phyloP scores from a whole-genome alignment of 1,284 basidiomycete species.

The Pascua guehoae region DNA sequence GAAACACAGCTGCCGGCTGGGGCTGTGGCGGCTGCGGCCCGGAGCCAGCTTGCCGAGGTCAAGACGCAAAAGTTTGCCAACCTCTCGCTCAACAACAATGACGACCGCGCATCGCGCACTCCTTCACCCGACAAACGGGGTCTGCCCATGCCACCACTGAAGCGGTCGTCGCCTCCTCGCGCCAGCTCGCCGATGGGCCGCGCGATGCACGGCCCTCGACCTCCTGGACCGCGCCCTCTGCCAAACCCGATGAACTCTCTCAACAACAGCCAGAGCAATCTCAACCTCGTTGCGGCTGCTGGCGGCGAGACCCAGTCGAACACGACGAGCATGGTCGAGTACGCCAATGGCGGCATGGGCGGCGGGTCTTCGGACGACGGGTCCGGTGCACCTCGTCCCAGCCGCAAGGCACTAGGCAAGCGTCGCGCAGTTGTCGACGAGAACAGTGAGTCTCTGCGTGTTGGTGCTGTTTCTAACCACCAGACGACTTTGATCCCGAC shows the following conservation, averaged over 20 bases:
- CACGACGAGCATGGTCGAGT: not conserved
- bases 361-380: not conserved
- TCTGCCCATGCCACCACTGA: slow-evolving; percentile 3
- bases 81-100: not conserved
- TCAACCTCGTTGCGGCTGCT: slow-evolving; percentile 2
- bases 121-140: slow-evolving; percentile 27
- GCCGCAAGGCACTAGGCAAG: slow-evolving; percentile 47
- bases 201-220: slow-evolving; percentile 11
- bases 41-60: too few species aligned
- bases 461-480: not conserved
- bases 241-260: slow-evolving; percentile 32
- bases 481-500: slow-evolving; percentile 42
- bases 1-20: too few species aligned
- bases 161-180: slow-evolving; percentile 17
- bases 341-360: not conserved
- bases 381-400: slow-evolving; percentile 24
- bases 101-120: slow-evolving; percentile 23
- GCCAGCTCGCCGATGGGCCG: slow-evolving; percentile 31
- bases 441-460: slow-evolving; percentile 33
- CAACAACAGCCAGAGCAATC: slow-evolving; percentile 13
- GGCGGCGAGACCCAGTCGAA: not conserved
- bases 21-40: too few species aligned
- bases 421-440: slow-evolving; percentile 34
- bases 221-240: slow-evolving; percentile 28
- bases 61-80: not conserved